phyloP scores from a whole-genome alignment of 2,329 filamentous ascomycete species.

The Raffaelea ambrosiae region DNA sequence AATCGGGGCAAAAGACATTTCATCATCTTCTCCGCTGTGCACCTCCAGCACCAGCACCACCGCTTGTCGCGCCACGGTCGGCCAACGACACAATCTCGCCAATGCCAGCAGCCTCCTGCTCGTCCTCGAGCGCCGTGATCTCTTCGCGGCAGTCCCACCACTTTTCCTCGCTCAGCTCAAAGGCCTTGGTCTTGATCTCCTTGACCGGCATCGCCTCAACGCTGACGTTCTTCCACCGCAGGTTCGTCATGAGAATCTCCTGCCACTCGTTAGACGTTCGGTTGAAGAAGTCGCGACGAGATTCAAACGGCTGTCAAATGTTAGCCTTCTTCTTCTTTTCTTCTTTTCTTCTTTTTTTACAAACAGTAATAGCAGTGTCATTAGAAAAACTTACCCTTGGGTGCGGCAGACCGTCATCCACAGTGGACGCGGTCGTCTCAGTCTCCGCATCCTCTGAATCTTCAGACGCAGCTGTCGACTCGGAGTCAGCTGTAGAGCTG shows the following conservation, averaged over 20 bases:
- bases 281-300: conserved; percentile 82
- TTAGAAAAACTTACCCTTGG: conserved; percentile 36
- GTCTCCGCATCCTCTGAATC: conserved; percentile 40
- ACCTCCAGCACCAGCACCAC: conserved; percentile 31
- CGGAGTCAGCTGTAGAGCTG: conserved; percentile 23
- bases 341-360: no score
- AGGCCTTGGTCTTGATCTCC: conserved; percentile 86
- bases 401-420: conserved; percentile 70
- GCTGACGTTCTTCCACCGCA: conserved; percentile 59
- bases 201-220: conserved; percentile 68
- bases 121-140: conserved; percentile 82
- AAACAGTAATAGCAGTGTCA: conserved; percentile 4
- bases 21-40: neutral
- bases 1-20: neutral
- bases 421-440: conserved; percentile 36
- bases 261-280: conserved; percentile 89
- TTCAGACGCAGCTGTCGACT: conserved; percentile 36
- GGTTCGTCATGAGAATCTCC: conserved; percentile 67
- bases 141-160: conserved; percentile 99
- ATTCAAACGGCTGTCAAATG: conserved; percentile 70
- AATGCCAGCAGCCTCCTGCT: conserved; percentile 91
- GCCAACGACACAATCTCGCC: conserved; percentile 86
- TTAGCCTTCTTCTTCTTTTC: no score
- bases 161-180: conserved; percentile 86
- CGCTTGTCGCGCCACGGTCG: conserved; percentile 54